Base-by-base conservation (phyloP, 2,329 filamentous ascomycete genomes). In the Metarhizium humberi region DNA sequence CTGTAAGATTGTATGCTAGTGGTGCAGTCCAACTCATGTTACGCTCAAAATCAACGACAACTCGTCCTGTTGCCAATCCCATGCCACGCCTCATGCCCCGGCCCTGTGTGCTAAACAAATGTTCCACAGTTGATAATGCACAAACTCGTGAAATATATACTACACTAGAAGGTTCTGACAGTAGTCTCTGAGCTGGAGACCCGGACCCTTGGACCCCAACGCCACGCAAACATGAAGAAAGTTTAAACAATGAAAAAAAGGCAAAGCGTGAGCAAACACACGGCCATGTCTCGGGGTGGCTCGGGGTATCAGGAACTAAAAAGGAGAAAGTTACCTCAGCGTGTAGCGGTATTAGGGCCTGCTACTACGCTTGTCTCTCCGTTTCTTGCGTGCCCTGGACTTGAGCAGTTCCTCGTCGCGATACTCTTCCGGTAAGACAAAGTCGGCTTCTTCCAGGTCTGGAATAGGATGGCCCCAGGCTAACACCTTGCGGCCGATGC, bases 401-500 rank as follows among this genome's bases (percentile, higher is more conserved):
- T 78, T 79, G 58, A 84, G 67, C 43, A 72, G 76, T 62, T 81
- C 79, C 60, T 77, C 73, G 68, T 86, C 68, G 67, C 74, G 71
- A 57, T 80, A 82, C 42, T 87, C 86, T 6, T 80, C 75, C 0
- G 92, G 89, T 52, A 96, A 73, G 56, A 82, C 77, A 66, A 96
- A 97, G 46, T 95, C 88, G 36, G 67, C 67, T 66, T 88, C 81
- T 5, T 75, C 68, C 56, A 87, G 74, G 14, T 95, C 89, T 1
- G 92, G 92, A 20, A 97, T 71, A 0, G 87, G 80, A 30, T 86
- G 81, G 0, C 92, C 92, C 79, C 94, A 97, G 3, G 92, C 92
- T 50, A 87, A 76, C 16, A 85, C 78, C 52, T 80, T 88, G 51
- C 90, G 79, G 47, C 84, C 82, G 51, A 84, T 82, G 53, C 88